Percentiles rank a stretch among this genome's conserved stretches.
Evolutionary conservation across 148 eudicot genomes (phyloP).

Genomic region (Heliosperma pusillum): DNA sequence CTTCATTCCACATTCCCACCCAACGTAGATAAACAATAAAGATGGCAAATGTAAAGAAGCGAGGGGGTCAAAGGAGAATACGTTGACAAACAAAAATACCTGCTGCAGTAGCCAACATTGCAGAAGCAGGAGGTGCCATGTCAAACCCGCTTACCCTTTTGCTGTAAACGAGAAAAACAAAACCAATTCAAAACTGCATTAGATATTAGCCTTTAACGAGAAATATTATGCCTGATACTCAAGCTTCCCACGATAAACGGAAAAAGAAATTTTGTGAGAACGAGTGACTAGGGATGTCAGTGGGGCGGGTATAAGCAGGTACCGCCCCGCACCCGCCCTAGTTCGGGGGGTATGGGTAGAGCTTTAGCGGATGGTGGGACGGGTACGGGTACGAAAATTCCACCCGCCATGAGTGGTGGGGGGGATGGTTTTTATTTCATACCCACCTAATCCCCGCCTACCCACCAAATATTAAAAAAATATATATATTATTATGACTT

Average conservation of each 20-base stretch:
- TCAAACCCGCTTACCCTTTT: slow-evolving; percentile 97
- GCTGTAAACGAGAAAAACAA: slow-evolving; percentile 43
- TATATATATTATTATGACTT: no score
- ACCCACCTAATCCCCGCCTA: no score
- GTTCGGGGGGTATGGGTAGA: no score
- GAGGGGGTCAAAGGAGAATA: neutral
- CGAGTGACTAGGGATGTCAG: no score
- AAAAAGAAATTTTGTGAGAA: neutral
- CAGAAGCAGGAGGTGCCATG: slow-evolving; percentile 97
- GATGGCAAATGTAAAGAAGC: neutral
- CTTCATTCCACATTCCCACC: slow-evolving; percentile 10
- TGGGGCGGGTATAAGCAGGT: no score
- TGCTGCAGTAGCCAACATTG: slow-evolving; percentile 62
- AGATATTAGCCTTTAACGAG: neutral
- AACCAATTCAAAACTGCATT: neutral
- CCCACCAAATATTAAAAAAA: no score
- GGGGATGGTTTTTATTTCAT: no score
- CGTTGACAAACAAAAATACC: slow-evolving; percentile 39
- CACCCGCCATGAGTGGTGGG: no score
- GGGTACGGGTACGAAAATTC: no score
- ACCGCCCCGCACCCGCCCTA: no score
- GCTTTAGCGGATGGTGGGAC: no score
- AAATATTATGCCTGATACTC: neutral
- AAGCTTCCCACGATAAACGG: neutral
- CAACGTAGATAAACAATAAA: neutral